Conservation (phyloP, 176 grass and related monocot genomes). For the Phoenix dactylifera region DNA sequence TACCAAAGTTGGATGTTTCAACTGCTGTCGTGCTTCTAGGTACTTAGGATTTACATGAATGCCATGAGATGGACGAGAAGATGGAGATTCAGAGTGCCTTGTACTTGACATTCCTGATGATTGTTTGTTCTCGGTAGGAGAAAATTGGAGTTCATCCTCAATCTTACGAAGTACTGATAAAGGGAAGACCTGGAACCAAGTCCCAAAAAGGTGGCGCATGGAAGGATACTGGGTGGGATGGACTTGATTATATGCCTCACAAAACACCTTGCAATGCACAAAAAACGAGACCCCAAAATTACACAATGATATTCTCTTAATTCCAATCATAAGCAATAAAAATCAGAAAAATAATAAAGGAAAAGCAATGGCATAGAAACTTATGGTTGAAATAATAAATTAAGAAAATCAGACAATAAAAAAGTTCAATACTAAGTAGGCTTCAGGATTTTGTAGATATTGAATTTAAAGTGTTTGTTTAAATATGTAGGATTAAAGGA, state of each 20-base stretch:
- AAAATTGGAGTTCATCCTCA: constrained; percentile 87
- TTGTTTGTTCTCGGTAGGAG: constrained; percentile 33
- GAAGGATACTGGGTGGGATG: constrained; percentile 59
- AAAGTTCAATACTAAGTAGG: too few relatives aligned
- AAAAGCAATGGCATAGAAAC: too few relatives aligned
- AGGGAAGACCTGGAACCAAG: constrained; percentile 84
- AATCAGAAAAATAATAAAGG: too few relatives aligned
- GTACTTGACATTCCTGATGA: constrained; percentile 24
- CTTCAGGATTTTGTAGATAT: too few relatives aligned
- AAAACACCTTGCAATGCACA: constrained; percentile 27
- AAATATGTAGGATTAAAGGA: too few relatives aligned
- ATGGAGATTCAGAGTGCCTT: constrained; percentile 41
- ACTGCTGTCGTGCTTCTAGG: constrained; percentile 51
- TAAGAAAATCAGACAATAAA: too few relatives aligned
- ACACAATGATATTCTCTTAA: too few relatives aligned
- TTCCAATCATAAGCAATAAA: too few relatives aligned
- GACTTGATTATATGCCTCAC: constrained; percentile 69
- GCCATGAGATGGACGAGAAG: constrained; percentile 50
- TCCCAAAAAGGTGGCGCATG: constrained; percentile 85
- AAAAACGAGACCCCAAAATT: background rate
- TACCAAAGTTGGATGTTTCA: constrained; percentile 47
- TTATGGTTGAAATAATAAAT: too few relatives aligned
- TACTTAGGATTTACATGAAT: constrained; percentile 98
- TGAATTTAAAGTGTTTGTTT: too few relatives aligned
- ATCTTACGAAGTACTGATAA: constrained; percentile 54